Evolutionary conservation across 305 asterid genomes (phyloP), one percentile per base, ranked within the genome.

Genomic region (Solanum hybrid): DNA sequence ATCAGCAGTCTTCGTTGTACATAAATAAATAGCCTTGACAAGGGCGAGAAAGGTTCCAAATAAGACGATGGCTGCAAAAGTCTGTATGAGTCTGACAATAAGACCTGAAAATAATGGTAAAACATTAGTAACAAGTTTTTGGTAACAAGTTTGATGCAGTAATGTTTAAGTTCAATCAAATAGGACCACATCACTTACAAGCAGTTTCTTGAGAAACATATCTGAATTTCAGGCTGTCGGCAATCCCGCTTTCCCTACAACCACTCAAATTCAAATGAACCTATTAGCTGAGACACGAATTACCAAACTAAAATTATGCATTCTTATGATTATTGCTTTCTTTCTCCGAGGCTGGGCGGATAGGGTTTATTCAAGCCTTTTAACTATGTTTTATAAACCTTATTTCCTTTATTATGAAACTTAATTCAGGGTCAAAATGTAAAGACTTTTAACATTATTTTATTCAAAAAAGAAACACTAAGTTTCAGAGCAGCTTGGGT

Each of bases 1-100:
- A 81, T 93, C 93, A 4, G 91, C 86, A 85, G 91, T 94, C 89
- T 93, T 91, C 34, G 87, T 78, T 92, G 94, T 92, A 98, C 99
- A 95, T 73, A 87, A 92, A 17, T 91, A 94, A 89, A 94, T 77
- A 66, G 93, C 97, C 91, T 93, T 96, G 89, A 92, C 45, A 82
- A 97, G 90, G 90, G 98, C 98, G 90, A 96, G 76, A 78, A 90
- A 90, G 86, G 94, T 91, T 80, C 97, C 98, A 66, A 93, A 71
- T 34, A 97, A 86, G 86, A 94, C 40, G 42, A 93, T 72, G 91
- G 94, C 91, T 66, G 95, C 93, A 24, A 87, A 80, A n/a, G 91
- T 73, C 91, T 93, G 92, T 88, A 93, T 71, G 8, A 91, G 91
- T 93, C 93, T 93, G 89, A 88, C 87, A 91, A 92, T 93, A 24